Conservation (phyloP, 306 rosid genomes). For the Acacia melanoxylon region DNA sequence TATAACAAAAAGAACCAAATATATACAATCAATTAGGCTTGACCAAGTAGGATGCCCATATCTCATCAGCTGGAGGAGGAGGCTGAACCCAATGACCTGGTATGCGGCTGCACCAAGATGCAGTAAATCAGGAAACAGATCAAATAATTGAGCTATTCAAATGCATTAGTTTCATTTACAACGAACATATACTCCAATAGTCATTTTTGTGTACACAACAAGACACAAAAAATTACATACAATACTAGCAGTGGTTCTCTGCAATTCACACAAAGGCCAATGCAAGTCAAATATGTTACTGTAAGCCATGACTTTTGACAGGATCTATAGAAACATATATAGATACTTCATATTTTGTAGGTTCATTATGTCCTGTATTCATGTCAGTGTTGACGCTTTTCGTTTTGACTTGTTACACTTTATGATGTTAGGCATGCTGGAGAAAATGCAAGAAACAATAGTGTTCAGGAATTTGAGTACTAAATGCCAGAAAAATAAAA, state of each 20-base stretch:
- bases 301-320: not conserved
- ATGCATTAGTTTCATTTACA: not conserved
- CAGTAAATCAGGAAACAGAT: not conserved
- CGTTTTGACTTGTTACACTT: not conserved
- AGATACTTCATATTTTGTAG: not conserved
- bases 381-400: not conserved
- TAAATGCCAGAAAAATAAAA: not conserved
- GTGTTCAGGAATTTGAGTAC: not conserved
- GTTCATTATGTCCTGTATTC: not conserved
- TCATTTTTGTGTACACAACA: not conserved
- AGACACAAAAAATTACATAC: not conserved
- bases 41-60: constrained; percentile 87
- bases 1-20: not conserved
- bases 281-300: not conserved
- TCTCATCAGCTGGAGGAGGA: constrained; percentile 83
- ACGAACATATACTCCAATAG: not conserved
- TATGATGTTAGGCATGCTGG: constrained; percentile 5
- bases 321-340: not conserved
- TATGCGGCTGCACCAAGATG: constrained; percentile 63
- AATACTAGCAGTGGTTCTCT: not conserved
- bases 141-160: constrained; percentile 19
- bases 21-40: constrained; percentile 50
- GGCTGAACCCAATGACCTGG: constrained; percentile 96
- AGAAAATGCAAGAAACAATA: not conserved
- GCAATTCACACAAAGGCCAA: not conserved